Base-by-base conservation (phyloP, 2,329 filamentous ascomycete species). In the Arachnomyces sp. region DNA sequence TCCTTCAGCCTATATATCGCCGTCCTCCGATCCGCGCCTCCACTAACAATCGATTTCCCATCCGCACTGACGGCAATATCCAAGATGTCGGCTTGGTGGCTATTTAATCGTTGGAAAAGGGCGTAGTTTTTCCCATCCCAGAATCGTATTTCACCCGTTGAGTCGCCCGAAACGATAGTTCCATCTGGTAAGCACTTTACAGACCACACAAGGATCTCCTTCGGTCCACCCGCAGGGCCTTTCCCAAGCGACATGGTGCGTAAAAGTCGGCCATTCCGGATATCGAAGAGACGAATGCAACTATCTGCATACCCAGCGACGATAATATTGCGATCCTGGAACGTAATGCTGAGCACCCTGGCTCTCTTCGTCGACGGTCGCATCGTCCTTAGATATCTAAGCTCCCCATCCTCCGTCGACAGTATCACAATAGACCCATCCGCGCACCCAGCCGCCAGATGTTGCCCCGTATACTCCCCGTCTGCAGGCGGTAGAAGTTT, bases 301-400 rank as follows among this genome's bases (percentile, higher is more conserved):
- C 88, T 89, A 66, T 98, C 90, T n/a, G 88, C 90, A 61, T 92
- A 96, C 15, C 92, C 92, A 28, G 90, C 88, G 31, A 95, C 78
- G 43, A 90, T 80, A 28, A 81, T 79, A 55, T 90, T 78, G 42
- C 84, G 80, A 50, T 85, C 83, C 64, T 95, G 88, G 66, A 93
- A 98, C 16, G 84, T 78, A 47, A 98, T 80, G 66, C 87, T 95
- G 54, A 96, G 80, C 57, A 94, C 90, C 55, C 90, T 82, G 28
- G 86, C 80, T 64, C 84, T 89, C 68, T 90, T 93, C 21, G 82
- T 82, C 2, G 85, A 80, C 2, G 86, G 82, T 48, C 86, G 75
- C 43, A 96, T 68, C 31, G 87, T 76, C 51, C 79, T 78, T 55
- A 89, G 75, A 56, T 94, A 94, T 44, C 78, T 78, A 36, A 98